Evolutionary conservation across 1,139 yeast species (phyloP).

Genomic region (Yamadazyma atmosphaerica): DNA sequence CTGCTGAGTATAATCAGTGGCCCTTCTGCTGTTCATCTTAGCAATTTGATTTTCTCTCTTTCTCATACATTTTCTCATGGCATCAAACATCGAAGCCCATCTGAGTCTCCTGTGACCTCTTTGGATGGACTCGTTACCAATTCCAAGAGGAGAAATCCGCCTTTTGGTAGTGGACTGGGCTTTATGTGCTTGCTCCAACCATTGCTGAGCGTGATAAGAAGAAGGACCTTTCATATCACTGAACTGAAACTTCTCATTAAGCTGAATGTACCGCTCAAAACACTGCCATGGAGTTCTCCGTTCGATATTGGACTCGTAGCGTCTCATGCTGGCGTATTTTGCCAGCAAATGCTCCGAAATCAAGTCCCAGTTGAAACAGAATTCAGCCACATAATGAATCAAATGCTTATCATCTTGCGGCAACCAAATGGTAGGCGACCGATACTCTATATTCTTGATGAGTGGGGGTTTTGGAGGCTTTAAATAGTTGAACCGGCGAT

Average conservation of each 20-base stretch:
- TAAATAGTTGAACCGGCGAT: constrained; percentile 59
- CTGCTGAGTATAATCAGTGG: constrained; percentile 19
- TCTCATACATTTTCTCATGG: constrained; percentile 85
- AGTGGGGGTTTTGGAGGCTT: constrained; percentile 91
- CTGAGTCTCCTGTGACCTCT: constrained; percentile 87
- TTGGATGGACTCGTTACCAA: constrained; percentile 86
- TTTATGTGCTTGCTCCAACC: constrained; percentile 89
- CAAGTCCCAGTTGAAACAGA: constrained; percentile 89
- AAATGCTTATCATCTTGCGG: constrained; percentile 88
- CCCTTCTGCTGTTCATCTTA: constrained; percentile 34
- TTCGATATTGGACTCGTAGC: constrained; percentile 84
- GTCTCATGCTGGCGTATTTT: constrained; percentile 51
- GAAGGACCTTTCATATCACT: constrained; percentile 86
- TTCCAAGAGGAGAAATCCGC: constrained; percentile 88
- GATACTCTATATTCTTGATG: constrained; percentile 68
- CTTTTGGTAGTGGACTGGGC: constrained; percentile 86
- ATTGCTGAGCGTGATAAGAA: constrained; percentile 81
- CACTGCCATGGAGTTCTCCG: constrained; percentile 99
- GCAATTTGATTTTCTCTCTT: constrained; percentile 65
- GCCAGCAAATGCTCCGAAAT: constrained; percentile 76
- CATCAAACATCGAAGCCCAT: constrained; percentile 96
- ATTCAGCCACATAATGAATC: constrained; percentile 80
- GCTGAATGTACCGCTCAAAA: constrained; percentile 91
- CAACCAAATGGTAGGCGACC: constrained; percentile 94
- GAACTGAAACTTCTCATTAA: constrained; percentile 83